A percentile compares a stretch with the other conserved stretches of the same genome.
Conservation (phyloP, 352 stramenopile genomes). For the Elongisporangium anandrum region DNA sequence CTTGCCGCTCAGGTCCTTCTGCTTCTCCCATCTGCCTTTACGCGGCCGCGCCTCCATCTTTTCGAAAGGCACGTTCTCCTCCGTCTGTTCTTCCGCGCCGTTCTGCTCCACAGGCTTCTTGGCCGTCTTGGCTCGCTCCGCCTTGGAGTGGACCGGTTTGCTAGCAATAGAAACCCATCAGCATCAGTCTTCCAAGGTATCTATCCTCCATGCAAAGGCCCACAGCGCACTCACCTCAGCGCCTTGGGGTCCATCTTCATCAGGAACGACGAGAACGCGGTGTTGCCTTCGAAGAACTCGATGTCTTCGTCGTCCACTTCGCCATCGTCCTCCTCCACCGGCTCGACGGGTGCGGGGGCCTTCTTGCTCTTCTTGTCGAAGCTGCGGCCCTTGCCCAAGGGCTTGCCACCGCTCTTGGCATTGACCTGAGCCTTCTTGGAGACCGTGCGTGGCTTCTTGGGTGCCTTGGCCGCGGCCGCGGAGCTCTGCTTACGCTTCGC, state of each 20-base stretch:
- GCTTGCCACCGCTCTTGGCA: conserved; percentile 8
- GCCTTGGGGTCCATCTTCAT: conserved; percentile 73
- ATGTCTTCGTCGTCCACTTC: conserved; percentile 78
- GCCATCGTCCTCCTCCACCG: conserved; percentile 40
- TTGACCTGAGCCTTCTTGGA: conserved; percentile 8
- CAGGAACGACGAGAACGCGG: conserved; percentile 68
- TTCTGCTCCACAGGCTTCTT: conserved; percentile 21
- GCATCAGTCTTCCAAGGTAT: not conserved
- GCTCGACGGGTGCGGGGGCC: conserved; percentile 5
- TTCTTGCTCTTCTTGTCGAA: conserved; percentile 26
- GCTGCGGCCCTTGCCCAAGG: conserved; percentile 1
- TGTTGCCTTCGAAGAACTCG: conserved; percentile 74
- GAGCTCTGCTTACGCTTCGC: not conserved
- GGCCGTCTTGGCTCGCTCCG: conserved; percentile 13
- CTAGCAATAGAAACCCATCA: conserved; percentile 1
- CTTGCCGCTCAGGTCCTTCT: conserved; percentile 63
- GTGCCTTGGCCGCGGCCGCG: not conserved
- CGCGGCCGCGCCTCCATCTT: conserved; percentile 73
- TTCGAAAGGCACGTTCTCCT: conserved; percentile 58
- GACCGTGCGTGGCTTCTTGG: not conserved
- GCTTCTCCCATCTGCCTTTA: conserved; percentile 53
- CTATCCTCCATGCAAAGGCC: not conserved
- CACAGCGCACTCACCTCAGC: conserved; percentile 19
- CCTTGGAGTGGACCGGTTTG: conserved; percentile 42
- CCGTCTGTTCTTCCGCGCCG: conserved; percentile 11